These are phyloP conservation scores for Barnettozyma hawaiiensis DNA, from an alignment of 1,139 yeast species.

Conservation along the genomic window DNA sequence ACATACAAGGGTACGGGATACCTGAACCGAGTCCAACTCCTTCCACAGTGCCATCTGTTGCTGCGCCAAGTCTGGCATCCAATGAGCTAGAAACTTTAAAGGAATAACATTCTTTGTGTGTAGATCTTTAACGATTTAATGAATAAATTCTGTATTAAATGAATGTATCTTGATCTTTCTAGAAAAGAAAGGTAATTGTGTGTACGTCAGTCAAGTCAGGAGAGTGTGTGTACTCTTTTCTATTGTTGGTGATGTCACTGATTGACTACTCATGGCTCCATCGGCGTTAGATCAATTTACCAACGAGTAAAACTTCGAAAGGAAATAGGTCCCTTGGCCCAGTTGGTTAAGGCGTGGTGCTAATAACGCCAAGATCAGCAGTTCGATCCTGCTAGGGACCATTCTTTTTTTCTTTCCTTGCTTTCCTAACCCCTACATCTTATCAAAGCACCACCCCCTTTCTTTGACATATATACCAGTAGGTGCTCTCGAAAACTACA, in stretches of 20 bases:
- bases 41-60: background rate
- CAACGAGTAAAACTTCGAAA: no score
- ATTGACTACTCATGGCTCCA: no score
- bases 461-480: no score
- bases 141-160: background rate
- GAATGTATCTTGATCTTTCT: no score
- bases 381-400: conserved; percentile 88
- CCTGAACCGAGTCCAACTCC: background rate
- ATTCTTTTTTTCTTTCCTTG: conserved; percentile 25
- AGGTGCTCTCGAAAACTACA: no score
- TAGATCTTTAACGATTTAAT: background rate
- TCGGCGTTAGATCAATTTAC: no score
- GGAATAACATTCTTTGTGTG: background rate
- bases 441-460: no score
- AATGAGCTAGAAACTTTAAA: conserved; percentile 7
- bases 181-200: background rate
- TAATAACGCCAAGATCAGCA: conserved; percentile 80
- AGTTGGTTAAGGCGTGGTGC: conserved; percentile 91
- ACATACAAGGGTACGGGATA: background rate
- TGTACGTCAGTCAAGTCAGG: no score
- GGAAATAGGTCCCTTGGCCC: conserved; percentile 74
- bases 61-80: background rate
- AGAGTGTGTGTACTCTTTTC: no score
- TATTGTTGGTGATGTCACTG: no score
- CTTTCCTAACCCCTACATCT: no score